These are phyloP conservation scores for Marvania coccoides DNA, from an alignment of 139 green algal species.

Conservation along the genomic window DNA sequence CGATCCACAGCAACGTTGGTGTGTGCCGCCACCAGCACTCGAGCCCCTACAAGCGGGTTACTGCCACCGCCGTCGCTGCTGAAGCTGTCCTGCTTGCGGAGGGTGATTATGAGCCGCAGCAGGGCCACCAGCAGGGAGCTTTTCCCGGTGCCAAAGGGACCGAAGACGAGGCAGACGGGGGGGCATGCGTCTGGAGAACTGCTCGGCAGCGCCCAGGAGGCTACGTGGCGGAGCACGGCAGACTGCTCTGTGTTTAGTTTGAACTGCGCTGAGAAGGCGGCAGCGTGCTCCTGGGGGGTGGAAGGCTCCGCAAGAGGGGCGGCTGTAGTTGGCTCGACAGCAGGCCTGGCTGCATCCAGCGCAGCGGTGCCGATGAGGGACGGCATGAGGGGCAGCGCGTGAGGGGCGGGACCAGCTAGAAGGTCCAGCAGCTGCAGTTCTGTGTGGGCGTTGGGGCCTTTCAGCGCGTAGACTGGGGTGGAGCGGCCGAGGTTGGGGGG, in stretches of 20 bases:
- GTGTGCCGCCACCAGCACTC: constrained; percentile 71
- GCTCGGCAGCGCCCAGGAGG: constrained; percentile 21
- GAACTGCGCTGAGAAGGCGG: constrained; percentile 19
- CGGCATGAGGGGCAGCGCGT: constrained; percentile 18
- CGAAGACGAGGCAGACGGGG: constrained; percentile 66
- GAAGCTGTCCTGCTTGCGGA: neutral
- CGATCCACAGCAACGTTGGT: constrained; percentile 86
- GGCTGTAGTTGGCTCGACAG: neutral
- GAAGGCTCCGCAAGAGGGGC: neutral
- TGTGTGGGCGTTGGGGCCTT: constrained; percentile 48
- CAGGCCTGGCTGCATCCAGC: constrained; percentile 1
- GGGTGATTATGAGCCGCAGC: constrained; percentile 48
- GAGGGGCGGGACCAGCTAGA: neutral
- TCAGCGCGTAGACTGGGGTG: constrained; percentile 44
- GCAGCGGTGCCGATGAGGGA: constrained; percentile 20
- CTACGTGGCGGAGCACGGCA: constrained; percentile 30
- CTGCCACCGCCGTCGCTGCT: neutral
- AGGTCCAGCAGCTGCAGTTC: constrained; percentile 51
- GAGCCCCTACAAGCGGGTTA: neutral
- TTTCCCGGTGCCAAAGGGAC: constrained; percentile 68
- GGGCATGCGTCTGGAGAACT: neutral
- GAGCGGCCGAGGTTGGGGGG: constrained; percentile 15
- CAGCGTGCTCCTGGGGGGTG: neutral
- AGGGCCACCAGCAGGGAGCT: constrained; percentile 64
- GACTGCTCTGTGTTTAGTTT: constrained; percentile 57